These are phyloP conservation scores for Trichoderma erinaceum DNA, from an alignment of 495 filamentous ascomycete genomes.

Conservation along the genomic window DNA sequence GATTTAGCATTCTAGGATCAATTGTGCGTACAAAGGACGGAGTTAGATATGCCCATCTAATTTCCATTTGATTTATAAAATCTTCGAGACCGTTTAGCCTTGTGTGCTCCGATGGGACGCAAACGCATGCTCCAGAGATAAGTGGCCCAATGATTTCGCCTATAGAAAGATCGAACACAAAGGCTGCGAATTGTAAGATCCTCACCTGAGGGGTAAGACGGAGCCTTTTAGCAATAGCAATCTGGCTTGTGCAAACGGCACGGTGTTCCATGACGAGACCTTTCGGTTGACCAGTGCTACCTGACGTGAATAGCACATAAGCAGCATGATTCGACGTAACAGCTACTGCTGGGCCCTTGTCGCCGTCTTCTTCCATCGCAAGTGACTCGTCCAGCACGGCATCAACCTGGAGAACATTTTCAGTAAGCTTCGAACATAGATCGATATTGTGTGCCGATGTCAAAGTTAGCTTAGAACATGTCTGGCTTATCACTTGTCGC, in stretches of 20 bases:
- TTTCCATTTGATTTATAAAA: slow-evolving; percentile 16
- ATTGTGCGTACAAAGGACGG: slow-evolving; percentile 43
- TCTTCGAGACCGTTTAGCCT: slow-evolving; percentile 14
- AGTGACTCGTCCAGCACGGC: neutral
- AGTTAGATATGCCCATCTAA: slow-evolving; percentile 19
- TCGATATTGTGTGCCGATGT: neutral
- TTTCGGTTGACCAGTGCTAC: slow-evolving; percentile 43
- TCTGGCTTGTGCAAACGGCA: slow-evolving; percentile 31
- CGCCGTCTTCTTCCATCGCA: neutral
- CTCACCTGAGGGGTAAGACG: slow-evolving; percentile 31
- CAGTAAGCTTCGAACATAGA: neutral
- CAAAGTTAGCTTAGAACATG: neutral
- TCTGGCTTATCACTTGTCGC: slow-evolving; percentile 16
- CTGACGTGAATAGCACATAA: slow-evolving; percentile 44
- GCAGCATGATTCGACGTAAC: neutral
- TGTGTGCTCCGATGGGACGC: slow-evolving; percentile 35
- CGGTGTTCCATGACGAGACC: slow-evolving; percentile 39
- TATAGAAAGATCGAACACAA: slow-evolving; percentile 46
- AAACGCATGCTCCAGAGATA: slow-evolving; percentile 41
- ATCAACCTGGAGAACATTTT: neutral
- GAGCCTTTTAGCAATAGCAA: slow-evolving; percentile 28
- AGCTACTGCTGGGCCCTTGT: neutral
- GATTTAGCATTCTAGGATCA: slow-evolving; percentile 33
- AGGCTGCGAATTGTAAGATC: slow-evolving; percentile 49
- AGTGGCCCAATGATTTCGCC: slow-evolving; percentile 42